A percentile compares a stretch with the other conserved stretches of the same genome.
phyloP scores from a whole-genome alignment of 805 yeast genomes.

The Sporopachydermia lactativora region DNA sequence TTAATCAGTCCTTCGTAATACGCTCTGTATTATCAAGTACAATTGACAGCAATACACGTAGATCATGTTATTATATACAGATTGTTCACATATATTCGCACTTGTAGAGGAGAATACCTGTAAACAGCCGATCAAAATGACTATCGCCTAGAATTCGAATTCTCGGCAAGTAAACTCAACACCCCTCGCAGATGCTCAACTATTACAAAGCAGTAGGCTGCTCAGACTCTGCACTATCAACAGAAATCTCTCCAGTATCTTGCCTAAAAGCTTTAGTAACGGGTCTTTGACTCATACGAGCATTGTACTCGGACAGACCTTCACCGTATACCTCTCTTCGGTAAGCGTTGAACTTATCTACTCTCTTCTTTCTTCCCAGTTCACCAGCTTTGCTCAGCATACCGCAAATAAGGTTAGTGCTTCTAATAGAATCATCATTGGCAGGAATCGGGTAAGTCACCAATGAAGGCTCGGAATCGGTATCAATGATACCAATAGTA shows the following conservation, averaged over 20 bases:
- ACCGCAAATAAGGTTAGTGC: constrained; percentile 69
- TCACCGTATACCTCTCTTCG: not conserved
- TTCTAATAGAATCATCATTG: constrained; percentile 81
- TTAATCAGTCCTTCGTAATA: too few relatives aligned
- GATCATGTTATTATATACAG: too few relatives aligned
- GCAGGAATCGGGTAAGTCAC: constrained; percentile 95
- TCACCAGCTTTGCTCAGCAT: constrained; percentile 78
- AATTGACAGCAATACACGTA: too few relatives aligned
- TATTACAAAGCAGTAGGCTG: constrained; percentile 1
- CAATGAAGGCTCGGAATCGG: constrained; percentile 80
- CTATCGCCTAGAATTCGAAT: too few relatives aligned
- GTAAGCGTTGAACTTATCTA: constrained; percentile 17
- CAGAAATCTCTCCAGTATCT: too few relatives aligned
- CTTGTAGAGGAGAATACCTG: too few relatives aligned
- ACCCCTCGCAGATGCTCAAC: not conserved
- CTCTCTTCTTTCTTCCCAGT: constrained; percentile 51
- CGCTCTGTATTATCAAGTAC: too few relatives aligned
- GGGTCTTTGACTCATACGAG: not conserved
- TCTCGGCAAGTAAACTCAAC: too few relatives aligned
- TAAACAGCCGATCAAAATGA: too few relatives aligned
- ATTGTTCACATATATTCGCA: too few relatives aligned
- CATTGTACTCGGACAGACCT: not conserved
- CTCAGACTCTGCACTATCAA: too few relatives aligned
- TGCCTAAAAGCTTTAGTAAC: not conserved
- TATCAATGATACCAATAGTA: constrained; percentile 86